Conservation (phyloP, 73 alveolate genomes). For the Halteria grandinella region DNA sequence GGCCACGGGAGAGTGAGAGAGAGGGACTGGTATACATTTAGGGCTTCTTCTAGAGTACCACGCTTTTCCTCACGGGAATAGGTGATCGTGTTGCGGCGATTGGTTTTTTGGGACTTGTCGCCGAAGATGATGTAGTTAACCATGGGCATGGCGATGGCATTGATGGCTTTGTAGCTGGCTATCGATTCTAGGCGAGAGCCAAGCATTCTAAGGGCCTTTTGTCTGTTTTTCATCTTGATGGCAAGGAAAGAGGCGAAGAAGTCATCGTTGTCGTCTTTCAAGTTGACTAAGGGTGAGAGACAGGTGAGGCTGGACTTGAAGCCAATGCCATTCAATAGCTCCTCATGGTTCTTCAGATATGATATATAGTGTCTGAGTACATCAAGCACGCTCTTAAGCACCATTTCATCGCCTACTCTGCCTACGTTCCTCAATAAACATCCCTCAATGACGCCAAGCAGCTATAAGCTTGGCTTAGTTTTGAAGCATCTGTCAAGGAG, state of each 20-base stretch:
- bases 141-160: conserved; percentile 37
- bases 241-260: conserved; percentile 25
- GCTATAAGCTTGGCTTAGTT: too few species aligned
- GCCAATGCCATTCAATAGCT: too few species aligned
- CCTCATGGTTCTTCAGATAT: too few species aligned
- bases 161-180: conserved; percentile 8
- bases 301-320: too few species aligned
- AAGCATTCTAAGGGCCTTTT: conserved; percentile 4
- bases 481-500: too few species aligned
- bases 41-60: conserved; percentile 40
- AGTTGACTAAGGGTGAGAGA: too few species aligned
- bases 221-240: conserved; percentile 31
- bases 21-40: conserved; percentile 1
- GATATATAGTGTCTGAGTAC: too few species aligned
- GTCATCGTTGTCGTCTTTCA: conserved; percentile 26
- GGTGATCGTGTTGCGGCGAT: conserved; percentile 4
- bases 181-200: not conserved
- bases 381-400: too few species aligned
- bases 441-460: too few species aligned
- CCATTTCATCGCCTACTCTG: too few species aligned
- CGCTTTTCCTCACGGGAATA: conserved; percentile 33
- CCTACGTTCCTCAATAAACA: too few species aligned
- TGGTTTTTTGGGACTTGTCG: not conserved
- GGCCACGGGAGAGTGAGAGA: conserved; percentile 12
- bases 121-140: conserved; percentile 38